Base-by-base conservation (phyloP, 2,329 filamentous ascomycete genomes). In the Raffaelea arxii region DNA sequence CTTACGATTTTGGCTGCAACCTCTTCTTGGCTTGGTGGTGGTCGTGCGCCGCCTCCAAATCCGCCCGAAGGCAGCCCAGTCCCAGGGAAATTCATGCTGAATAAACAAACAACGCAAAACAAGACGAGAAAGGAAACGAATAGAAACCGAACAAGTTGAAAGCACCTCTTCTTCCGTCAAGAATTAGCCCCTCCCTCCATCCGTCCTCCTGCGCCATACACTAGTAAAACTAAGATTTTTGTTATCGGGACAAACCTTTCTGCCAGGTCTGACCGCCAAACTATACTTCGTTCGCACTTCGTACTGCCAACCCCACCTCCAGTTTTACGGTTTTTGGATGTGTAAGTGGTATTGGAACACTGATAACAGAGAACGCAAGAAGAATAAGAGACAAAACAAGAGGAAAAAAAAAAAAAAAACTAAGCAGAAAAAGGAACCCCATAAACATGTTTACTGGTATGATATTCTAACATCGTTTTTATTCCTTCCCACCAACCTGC, bases 21-120 rank as follows among this genome's bases (percentile, higher is more conserved):
- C n/a, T n/a, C n/a, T 72, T 70, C 9, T 65, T 61, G 41, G 62
- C 56, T 35, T 51, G 32, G 55, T 51, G 46, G 36, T 37, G 32
- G 12, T 47, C 51, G 40, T 56, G 57, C 48, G 52, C 50, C 42
- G 52, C 51, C 51, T 30, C 43, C 43, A 27, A 50, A 46, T 27
- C 50, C 50, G 19, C 51, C 51, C 25, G n/a, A n/a, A n/a, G 47
- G 52, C 44, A 46, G 52, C 54, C 48, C 54, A n/a, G 53, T 56
- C 50, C 62, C 59, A 16, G 64, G 65, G 36, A 68, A 63, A 51
- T 61, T 70, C 68, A 71, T 71, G 6, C 27, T 44, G 30, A 25
- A 21, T 24, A 25, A 24, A 9, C 41, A 30, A 18, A 18, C 6
- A 25, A 4, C 14, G 19, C 5, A 16, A 35, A 4, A 21, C 38